Conservation (phyloP, 148 eudicot genomes). For the Silene latifolia region DNA sequence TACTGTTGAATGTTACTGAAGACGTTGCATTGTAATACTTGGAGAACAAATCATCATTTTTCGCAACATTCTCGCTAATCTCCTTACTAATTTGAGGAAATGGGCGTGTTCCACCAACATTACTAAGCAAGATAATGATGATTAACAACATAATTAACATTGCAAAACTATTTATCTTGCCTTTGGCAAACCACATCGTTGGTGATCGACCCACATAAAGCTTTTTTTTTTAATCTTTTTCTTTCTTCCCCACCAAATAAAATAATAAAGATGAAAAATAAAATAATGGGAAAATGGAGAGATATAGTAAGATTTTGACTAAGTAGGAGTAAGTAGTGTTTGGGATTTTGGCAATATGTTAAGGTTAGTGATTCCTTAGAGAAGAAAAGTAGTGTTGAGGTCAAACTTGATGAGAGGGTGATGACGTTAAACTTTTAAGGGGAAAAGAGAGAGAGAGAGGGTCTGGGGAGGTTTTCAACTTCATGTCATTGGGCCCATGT, state of each 20-base stretch:
- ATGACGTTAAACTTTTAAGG: slow-evolving; percentile 9
- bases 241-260: neutral
- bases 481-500: slow-evolving; percentile 27
- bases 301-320: neutral
- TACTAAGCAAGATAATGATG: slow-evolving; percentile 13
- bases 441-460: neutral
- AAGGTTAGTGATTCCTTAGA: neutral
- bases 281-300: neutral
- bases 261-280: no score
- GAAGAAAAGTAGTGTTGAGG: neutral
- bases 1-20: neutral
- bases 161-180: slow-evolving; percentile 15
- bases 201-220: slow-evolving; percentile 36
- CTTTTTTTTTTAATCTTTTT: neutral
- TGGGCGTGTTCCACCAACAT: slow-evolving; percentile 34
- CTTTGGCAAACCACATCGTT: slow-evolving; percentile 43
- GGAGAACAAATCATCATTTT: slow-evolving; percentile 24
- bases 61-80: neutral
- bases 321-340: neutral
- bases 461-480: slow-evolving; percentile 20
- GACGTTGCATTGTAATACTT: slow-evolving; percentile 33
- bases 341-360: neutral
- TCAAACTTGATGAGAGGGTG: slow-evolving; percentile 11
- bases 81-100: slow-evolving; percentile 9
- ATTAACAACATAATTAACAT: slow-evolving; percentile 31